These are phyloP conservation scores for Salvia splendens DNA, from an alignment of 257 asterid genomes.

Conservation along the genomic window DNA sequence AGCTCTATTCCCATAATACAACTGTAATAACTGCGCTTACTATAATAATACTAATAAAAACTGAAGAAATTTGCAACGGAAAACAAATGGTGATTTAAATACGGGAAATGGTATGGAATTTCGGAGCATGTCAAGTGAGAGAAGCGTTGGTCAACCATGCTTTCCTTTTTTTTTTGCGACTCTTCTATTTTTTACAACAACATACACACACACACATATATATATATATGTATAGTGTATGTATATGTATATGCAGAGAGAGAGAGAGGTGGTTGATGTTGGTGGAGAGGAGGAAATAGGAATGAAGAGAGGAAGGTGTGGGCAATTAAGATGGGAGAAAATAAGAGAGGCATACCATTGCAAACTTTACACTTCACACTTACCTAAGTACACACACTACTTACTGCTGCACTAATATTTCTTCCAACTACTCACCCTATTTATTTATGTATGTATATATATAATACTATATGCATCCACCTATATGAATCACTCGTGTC, in stretches of 20 bases:
- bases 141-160: conserved; percentile 43
- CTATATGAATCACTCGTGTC: too few relatives aligned
- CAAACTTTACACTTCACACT: conserved; percentile 24
- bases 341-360: conserved; percentile 23
- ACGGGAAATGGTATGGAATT: conserved; percentile 34
- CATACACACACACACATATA: not conserved
- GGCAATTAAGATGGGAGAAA: conserved; percentile 39
- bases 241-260: not conserved
- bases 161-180: conserved; percentile 30
- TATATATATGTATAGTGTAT: not conserved
- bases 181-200: not conserved
- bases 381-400: conserved; percentile 36
- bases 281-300: conserved; percentile 36
- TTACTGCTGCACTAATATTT: conserved; percentile 28
- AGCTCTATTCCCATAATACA: conserved; percentile 50
- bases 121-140: conserved; percentile 35
- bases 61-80: not conserved
- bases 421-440: conserved; percentile 22
- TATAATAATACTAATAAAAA: conserved; percentile 8
- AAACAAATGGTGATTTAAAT: conserved; percentile 22
- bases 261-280: conserved; percentile 14
- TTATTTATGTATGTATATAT: not conserved
- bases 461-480: too few relatives aligned
- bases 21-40: conserved; percentile 41
- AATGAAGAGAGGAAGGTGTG: conserved; percentile 49